A percentile compares a stretch with the other conserved stretches of the same genome.
phyloP scores from a whole-genome alignment of 192 early-diverging fungal species.

The Lunasporangiospora selenospora region DNA sequence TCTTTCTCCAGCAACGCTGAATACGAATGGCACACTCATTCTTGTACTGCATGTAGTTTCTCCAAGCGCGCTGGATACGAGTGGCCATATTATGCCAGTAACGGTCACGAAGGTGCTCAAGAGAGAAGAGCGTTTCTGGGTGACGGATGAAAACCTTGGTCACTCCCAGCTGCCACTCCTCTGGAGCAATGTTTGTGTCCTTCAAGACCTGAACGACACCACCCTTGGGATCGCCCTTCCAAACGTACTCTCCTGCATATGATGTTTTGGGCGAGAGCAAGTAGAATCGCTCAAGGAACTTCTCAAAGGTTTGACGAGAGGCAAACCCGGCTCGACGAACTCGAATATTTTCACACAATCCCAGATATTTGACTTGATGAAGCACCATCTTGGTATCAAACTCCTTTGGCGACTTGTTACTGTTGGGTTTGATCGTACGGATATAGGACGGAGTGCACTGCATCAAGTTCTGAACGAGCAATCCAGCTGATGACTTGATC shows the following conservation, averaged over 20 bases:
- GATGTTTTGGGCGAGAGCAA: slow-evolving; percentile 76
- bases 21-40: slow-evolving; percentile 70
- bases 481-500: slow-evolving; percentile 86
- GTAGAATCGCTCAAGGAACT: slow-evolving; percentile 82
- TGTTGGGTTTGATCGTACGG: slow-evolving; percentile 97
- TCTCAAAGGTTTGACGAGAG: slow-evolving; percentile 94
- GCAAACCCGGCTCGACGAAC: slow-evolving; percentile 98
- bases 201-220: slow-evolving; percentile 85
- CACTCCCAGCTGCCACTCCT: slow-evolving; percentile 96
- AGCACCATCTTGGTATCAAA: slow-evolving; percentile 92
- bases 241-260: slow-evolving; percentile 83
- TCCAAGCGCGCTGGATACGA: slow-evolving; percentile 91
- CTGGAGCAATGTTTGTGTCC: slow-evolving; percentile 80
- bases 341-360: slow-evolving; percentile 96
- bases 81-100: slow-evolving; percentile 98
- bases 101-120: slow-evolving; percentile 91
- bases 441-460: slow-evolving; percentile 96
- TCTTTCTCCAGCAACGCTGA: slow-evolving; percentile 77
- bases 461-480: slow-evolving; percentile 95
- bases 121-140: slow-evolving; percentile 91
- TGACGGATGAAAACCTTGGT: slow-evolving; percentile 96
- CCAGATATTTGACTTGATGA: slow-evolving; percentile 97
- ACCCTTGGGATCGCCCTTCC: slow-evolving; percentile 77
- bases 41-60: slow-evolving; percentile 73
- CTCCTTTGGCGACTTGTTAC: slow-evolving; percentile 89